A percentile compares a stretch with the other conserved stretches of the same genome.
Conservation (phyloP, 805 yeast species). For the Cyberlindnera maclurae region DNA sequence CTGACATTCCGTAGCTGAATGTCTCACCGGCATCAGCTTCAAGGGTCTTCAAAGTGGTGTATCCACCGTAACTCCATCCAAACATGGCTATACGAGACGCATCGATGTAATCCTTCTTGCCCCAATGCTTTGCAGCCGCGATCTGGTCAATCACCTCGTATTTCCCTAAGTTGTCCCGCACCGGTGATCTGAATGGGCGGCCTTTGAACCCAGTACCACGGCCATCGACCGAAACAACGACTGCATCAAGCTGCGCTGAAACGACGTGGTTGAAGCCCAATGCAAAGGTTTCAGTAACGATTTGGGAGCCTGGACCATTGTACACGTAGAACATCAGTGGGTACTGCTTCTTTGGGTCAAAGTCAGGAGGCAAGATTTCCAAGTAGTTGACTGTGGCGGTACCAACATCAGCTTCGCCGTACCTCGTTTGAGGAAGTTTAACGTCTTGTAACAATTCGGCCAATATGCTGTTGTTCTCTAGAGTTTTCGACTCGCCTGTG, state of each 20-base stretch:
- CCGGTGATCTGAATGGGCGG: conserved; percentile 64
- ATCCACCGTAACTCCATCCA: conserved; percentile 99
- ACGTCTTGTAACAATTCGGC: conserved; percentile 32
- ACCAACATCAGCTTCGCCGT: conserved; percentile 48
- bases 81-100: conserved; percentile 69
- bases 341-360: conserved; percentile 47
- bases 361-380: conserved; percentile 73
- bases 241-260: conserved; percentile 69
- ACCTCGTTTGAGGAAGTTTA: conserved; percentile 49
- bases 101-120: conserved; percentile 57
- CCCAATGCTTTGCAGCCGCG: conserved; percentile 72
- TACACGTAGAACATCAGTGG: conserved; percentile 87
- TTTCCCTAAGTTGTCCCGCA: conserved; percentile 75
- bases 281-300: conserved; percentile 55
- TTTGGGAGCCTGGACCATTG: conserved; percentile 94
- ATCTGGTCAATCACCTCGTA: conserved; percentile 86
- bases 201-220: conserved; percentile 95
- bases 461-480: conserved; percentile 38
- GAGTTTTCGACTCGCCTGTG: conserved; percentile 22
- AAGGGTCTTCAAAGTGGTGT: conserved; percentile 79
- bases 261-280: conserved; percentile 67
- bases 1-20: conserved; percentile 87
- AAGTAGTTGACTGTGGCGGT: conserved; percentile 48
- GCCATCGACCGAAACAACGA: conserved; percentile 94
- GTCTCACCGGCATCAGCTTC: conserved; percentile 71